Evolutionary conservation across 768 basidiomycete genomes (phyloP), one percentile per base, ranked within the genome.

Genomic region (Suillus bovinus): DNA sequence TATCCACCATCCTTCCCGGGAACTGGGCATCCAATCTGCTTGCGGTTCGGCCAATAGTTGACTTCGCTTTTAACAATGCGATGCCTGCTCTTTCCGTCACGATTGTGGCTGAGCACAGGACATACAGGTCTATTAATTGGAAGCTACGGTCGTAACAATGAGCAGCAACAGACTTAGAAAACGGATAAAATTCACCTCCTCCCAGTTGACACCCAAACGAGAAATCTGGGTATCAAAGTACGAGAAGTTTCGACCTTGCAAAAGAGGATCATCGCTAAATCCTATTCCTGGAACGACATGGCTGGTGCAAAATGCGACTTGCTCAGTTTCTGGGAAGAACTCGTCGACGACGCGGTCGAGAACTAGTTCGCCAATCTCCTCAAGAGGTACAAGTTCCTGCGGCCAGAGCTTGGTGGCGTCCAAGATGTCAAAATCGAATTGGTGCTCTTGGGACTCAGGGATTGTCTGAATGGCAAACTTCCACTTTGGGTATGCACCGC

Each of bases 321-420:
- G 93, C 75, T 96, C 94, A 7, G 86, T 86, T 77, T 96, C 93
- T 13, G 92, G 77, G 77, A 95, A 95, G 77, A 84, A 95, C 68
- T 92, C 90, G 58, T 89, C 84, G 29, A 88, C 86, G 0, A 75
- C 79, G 27, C 84, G 79, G 67, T 90, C 79, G 38, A 91, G 72
- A 2, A 86, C 82, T 67, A 96, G 75, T 72, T 90, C 89, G 39
- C 93, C 94, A 55, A 96, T 88, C 64, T 84, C 79, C 67, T 89
- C 80, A 16, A 95, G 78, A 0, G 94, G 93, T 0, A 94, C 86
- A 4, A 88, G 72, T 60, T 93, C 90, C 71, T 93, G 86, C 0
- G 93, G 92, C 85, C 92, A 91, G 46, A 94, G 69, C 76, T 95
- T 95, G 20, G 93, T 94, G 1, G 90, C 86, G 69, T 95, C 93